A percentile compares a stretch with the other conserved stretches of the same genome.
Evolutionary conservation across 305 asterid species (phyloP).

Genomic region (Fraxinus floribunda): DNA sequence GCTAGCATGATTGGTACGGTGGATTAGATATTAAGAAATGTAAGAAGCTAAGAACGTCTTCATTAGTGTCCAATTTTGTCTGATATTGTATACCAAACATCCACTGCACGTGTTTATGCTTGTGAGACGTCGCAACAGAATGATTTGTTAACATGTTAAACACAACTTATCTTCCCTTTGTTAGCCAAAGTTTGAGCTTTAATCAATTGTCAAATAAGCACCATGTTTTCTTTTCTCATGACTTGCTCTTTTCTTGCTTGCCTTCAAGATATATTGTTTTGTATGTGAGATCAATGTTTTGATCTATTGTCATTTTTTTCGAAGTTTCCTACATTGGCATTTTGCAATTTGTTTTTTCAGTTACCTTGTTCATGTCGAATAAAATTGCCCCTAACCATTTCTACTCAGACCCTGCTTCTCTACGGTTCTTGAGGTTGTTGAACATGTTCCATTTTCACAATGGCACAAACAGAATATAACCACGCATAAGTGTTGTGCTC

Average conservation of each 20-base stretch:
- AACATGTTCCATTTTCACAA: neutral
- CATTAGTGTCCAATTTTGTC: slow-evolving; percentile 3
- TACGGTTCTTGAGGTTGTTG: neutral
- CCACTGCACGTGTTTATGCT: neutral
- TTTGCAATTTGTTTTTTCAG: neutral
- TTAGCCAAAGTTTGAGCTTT: neutral
- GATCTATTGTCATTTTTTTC: neutral
- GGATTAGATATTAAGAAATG: neutral
- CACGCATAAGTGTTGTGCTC: neutral
- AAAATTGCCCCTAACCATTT: neutral
- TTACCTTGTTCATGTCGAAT: neutral
- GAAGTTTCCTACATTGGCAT: neutral
- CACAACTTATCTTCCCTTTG: neutral
- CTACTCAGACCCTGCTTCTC: neutral
- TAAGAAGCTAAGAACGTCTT: neutral
- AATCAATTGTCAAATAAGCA: neutral
- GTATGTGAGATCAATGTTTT: neutral
- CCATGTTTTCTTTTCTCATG: neutral
- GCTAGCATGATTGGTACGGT: neutral
- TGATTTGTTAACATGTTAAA: neutral
- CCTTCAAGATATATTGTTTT: neutral
- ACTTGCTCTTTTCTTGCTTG: neutral
- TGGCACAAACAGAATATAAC: neutral
- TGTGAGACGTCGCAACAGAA: neutral
- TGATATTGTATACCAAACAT: slow-evolving; percentile 11